These are phyloP conservation scores for Rhypophila decipiens DNA, from an alignment of 495 filamentous ascomycete genomes.

Conservation along the genomic window DNA sequence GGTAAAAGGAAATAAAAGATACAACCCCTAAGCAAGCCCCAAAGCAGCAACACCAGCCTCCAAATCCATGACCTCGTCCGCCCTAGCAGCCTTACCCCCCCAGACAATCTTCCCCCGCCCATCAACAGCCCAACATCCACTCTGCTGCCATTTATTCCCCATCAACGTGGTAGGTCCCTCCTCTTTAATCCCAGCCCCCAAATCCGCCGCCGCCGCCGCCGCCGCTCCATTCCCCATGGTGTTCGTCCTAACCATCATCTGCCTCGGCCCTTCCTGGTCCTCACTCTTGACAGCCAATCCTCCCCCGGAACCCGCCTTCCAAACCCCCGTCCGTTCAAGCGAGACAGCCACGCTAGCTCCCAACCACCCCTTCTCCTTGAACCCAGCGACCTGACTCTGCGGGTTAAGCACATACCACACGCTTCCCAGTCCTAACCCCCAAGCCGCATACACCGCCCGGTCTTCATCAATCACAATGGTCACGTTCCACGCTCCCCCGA, in stretches of 20 bases:
- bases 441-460: slow-evolving; percentile 44
- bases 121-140: slow-evolving; percentile 51
- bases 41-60: slow-evolving; percentile 37
- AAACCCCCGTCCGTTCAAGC: slow-evolving; percentile 22
- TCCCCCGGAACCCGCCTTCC: slow-evolving; percentile 2
- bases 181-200: slow-evolving; percentile 3
- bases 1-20: neutral
- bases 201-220: slow-evolving; percentile 4
- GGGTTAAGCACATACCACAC: slow-evolving; percentile 47
- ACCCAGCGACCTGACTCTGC: slow-evolving; percentile 32
- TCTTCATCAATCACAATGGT: slow-evolving; percentile 47
- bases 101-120: slow-evolving; percentile 45
- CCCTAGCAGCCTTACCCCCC: slow-evolving; percentile 38
- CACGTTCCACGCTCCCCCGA: slow-evolving; percentile 43
- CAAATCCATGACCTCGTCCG: slow-evolving; percentile 49
- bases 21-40: slow-evolving; percentile 8
- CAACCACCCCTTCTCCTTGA: slow-evolving; percentile 40
- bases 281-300: neutral
- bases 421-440: slow-evolving; percentile 45
- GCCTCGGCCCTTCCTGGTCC: neutral
- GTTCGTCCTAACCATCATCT: no score
- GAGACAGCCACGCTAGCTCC: slow-evolving; percentile 32
- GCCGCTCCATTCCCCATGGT: slow-evolving; percentile 3
- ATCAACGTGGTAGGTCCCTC: slow-evolving; percentile 43
- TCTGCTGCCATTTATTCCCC: slow-evolving; percentile 57